A percentile compares a stretch with the other conserved stretches of the same genome.
Conservation (phyloP, 306 rosid genomes). For the Prunus dulcis region DNA sequence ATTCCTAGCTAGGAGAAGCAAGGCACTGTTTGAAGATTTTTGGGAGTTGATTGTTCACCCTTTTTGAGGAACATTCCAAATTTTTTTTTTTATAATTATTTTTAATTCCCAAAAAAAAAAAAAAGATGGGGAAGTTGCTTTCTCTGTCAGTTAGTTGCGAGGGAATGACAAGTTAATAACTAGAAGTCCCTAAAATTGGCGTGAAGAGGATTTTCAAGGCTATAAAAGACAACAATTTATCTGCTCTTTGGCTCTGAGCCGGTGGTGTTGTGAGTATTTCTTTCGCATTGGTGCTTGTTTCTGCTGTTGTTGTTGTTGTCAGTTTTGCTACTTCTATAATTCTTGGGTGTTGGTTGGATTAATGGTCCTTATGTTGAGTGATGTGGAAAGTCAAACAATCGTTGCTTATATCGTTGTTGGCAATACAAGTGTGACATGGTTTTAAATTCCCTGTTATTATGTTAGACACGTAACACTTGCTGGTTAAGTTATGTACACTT, state of each 20-base stretch:
- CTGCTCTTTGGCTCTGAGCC: background rate
- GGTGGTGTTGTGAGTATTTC: background rate
- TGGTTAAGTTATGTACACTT: background rate
- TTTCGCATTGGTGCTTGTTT: background rate
- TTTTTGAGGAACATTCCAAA: no score
- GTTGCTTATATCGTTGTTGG: background rate
- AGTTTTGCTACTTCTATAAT: background rate
- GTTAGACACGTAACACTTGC: background rate
- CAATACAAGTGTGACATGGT: background rate
- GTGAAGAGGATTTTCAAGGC: background rate
- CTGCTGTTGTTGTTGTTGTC: background rate
- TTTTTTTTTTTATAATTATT: no score
- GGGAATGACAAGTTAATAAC: background rate
- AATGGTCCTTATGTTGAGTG: background rate
- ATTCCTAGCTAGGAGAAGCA: background rate
- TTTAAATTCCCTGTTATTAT: background rate
- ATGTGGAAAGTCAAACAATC: background rate
- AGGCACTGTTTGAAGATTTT: background rate
- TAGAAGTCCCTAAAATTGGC: background rate
- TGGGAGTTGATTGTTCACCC: no score
- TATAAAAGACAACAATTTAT: background rate
- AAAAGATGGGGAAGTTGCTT: background rate
- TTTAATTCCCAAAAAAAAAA: no score
- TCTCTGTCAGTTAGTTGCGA: background rate
- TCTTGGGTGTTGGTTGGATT: constrained; percentile 1